Conservation (phyloP, 2,329 filamentous ascomycete species). For the Leptographium radiaticola region DNA sequence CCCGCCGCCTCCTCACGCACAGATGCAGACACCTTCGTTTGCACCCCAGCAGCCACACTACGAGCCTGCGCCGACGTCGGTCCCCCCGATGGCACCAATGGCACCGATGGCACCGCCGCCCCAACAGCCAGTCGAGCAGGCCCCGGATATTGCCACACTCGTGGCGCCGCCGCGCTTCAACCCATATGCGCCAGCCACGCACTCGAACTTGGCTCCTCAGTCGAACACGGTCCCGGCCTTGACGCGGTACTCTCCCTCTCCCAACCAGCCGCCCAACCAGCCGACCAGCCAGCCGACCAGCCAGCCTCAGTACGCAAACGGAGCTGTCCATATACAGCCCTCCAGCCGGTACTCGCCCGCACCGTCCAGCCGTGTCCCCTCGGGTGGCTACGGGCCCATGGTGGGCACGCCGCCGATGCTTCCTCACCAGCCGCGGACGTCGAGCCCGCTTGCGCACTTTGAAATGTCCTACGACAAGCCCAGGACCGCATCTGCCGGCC, state of each 20-base stretch:
- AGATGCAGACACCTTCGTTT: neutral
- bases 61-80: constrained; percentile 4
- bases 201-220: constrained; percentile 16
- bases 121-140: constrained; percentile 5
- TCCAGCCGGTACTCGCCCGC: constrained; percentile 42
- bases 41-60: constrained; percentile 12
- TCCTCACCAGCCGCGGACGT: constrained; percentile 49
- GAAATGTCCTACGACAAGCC: constrained; percentile 33
- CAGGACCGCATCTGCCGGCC: constrained; percentile 12
- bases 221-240: constrained; percentile 14
- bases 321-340: constrained; percentile 23
- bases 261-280: constrained; percentile 11
- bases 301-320: constrained; percentile 23
- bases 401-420: constrained; percentile 31
- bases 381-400: constrained; percentile 24
- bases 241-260: constrained; percentile 50
- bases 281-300: neutral
- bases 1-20: neutral
- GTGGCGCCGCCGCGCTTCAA: constrained; percentile 39
- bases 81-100: neutral
- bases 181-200: constrained; percentile 38
- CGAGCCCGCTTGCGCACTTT: constrained; percentile 52
- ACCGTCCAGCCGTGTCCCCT: constrained; percentile 25
- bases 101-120: no score
- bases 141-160: constrained; percentile 16